Percentiles rank a stretch among this genome's conserved stretches.
phyloP scores from a whole-genome alignment of 176 grass and related monocot species.

The Bonia amplexicaulis region DNA sequence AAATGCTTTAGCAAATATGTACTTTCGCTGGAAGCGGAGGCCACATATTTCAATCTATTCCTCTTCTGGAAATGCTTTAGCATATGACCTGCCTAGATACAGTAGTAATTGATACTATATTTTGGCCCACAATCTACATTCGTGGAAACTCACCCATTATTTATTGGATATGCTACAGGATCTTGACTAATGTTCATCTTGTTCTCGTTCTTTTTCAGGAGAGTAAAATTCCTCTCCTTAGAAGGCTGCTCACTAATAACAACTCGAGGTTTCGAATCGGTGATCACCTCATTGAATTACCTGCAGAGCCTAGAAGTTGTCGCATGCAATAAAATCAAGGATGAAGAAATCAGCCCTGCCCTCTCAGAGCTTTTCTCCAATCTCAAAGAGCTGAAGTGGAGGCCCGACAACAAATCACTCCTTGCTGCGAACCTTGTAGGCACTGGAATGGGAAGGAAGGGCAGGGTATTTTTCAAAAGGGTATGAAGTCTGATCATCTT shows the following conservation, averaged over 20 bases:
- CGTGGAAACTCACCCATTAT: conserved; percentile 9
- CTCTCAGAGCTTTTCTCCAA: conserved; percentile 74
- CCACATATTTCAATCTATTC: not conserved
- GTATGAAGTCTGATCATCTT: conserved; percentile 51
- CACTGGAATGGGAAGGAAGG: conserved; percentile 84
- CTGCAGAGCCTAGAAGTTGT: conserved; percentile 69
- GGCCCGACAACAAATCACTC: conserved; percentile 69
- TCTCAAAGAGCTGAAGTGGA: conserved; percentile 95
- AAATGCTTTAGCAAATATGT: not conserved
- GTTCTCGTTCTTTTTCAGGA: conserved; percentile 36
- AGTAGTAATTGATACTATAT: not conserved
- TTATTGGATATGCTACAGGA: not conserved
- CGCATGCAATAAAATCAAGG: conserved; percentile 76
- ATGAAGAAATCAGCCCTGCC: conserved; percentile 65
- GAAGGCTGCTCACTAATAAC: conserved; percentile 79
- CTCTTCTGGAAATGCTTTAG: conserved; percentile 3
- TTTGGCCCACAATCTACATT: not conserved
- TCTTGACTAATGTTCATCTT: not conserved
- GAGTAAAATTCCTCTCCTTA: conserved; percentile 68
- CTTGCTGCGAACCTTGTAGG: conserved; percentile 56
- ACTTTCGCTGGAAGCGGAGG: not conserved
- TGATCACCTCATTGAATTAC: conserved; percentile 73
- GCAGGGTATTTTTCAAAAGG: conserved; percentile 90
- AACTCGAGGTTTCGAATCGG: conserved; percentile 64
- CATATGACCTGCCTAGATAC: not conserved